phyloP scores from a whole-genome alignment of 768 basidiomycete species.

The Psilocybe tampanensis region DNA sequence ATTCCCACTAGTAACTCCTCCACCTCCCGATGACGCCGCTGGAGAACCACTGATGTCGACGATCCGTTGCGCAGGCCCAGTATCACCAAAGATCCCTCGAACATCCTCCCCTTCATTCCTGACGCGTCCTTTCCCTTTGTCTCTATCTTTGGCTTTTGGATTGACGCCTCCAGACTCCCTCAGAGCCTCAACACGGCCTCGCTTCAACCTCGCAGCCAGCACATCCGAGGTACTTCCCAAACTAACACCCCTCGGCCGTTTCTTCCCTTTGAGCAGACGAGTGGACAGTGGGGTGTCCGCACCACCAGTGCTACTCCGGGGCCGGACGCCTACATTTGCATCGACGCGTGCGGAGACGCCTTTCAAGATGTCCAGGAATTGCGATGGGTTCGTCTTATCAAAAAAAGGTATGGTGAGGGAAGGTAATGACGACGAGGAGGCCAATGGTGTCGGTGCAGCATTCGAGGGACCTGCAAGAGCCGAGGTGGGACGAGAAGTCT shows the following conservation, averaged over 20 bases:
- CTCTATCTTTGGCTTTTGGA: not conserved
- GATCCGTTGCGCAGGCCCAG: not conserved
- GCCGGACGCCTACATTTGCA: not conserved
- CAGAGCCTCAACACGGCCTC: constrained; percentile 2
- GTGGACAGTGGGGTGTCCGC: not conserved
- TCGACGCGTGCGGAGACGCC: constrained; percentile 30
- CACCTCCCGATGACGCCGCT: not conserved
- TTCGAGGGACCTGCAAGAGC: not conserved
- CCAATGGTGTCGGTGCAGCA: not conserved
- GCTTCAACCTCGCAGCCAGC: constrained; percentile 2
- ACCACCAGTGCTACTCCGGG: not conserved
- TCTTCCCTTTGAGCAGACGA: not conserved
- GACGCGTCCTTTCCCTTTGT: constrained; percentile 9
- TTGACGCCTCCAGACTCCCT: not conserved
- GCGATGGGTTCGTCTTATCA: constrained; percentile 22
- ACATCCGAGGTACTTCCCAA: not conserved
- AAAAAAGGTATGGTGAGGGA: constrained; percentile 14
- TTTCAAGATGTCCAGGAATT: constrained; percentile 35
- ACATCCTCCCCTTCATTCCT: not conserved
- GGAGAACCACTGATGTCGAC: not conserved
- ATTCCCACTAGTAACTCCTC: not conserved
- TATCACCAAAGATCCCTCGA: not conserved
- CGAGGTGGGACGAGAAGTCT: constrained; percentile 1
- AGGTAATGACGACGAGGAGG: not conserved
- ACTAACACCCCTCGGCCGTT: constrained; percentile 10